Evolutionary conservation across 2,329 filamentous ascomycete genomes (phyloP), one percentile per base, ranked within the genome.

Genomic region (Camillea tinctor): DNA sequence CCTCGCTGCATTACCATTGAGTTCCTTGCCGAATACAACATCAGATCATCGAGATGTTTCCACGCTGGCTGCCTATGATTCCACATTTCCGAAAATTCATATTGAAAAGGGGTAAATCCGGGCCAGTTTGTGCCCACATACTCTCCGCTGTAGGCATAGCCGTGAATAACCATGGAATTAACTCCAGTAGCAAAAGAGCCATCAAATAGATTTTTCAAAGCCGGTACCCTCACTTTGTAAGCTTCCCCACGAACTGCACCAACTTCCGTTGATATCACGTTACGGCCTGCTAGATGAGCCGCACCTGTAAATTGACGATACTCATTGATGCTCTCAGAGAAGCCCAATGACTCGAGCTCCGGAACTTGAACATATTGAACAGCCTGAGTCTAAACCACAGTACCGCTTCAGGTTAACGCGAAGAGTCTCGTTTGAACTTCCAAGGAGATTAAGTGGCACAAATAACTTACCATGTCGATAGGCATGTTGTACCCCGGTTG

Each of bases 401-500:
- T 23, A 50, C 3, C 9, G 8, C n/a, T 21, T 50, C 48, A 19
- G 20, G 48, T 21, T 60, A 56, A 54, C 52, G 26, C 13, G 30
- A 15, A 54, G 11, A 6, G 3, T 21, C n/a, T 49, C 20, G 44
- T 20, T 21, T 20, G 50, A 19, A 24, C 26, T 11, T 20, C 15
- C 26, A 30, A 11, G 26, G 26, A 30, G 26, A 30, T 30, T 30
- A 7, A 7, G 13, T 7, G 21, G 53, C n/a, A 24, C 19, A 55
- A 51, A 23, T 19, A 55, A 30, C 60, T 40, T 52, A 67, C 65
- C 64, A 68, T 67, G 51, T 69, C 68, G 1, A 71, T 52, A 0
- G 69, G 68, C 52, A 71, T 55, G 52, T 70, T 70, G 53, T 71
- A 71, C 1, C 61, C 65, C 6, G 68, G 67, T 60, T 71, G 67